Evolutionary conservation across 2,329 filamentous ascomycete species (phyloP).

Genomic region (Fusarium nurragi): DNA sequence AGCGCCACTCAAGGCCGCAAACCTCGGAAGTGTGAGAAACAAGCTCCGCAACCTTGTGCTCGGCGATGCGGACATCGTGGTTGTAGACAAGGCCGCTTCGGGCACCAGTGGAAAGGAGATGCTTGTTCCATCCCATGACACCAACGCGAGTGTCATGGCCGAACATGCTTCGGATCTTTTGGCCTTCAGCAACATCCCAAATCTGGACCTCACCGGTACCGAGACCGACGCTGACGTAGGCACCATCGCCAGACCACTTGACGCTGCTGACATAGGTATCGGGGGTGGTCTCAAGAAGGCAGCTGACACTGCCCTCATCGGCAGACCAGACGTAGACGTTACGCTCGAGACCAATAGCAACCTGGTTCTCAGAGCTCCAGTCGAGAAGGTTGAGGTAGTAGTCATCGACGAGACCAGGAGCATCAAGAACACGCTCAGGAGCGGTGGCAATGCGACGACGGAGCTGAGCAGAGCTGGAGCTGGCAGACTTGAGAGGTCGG

Average conservation of each 20-base stretch:
- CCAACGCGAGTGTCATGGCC: slow-evolving; percentile 96
- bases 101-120: slow-evolving; percentile 92
- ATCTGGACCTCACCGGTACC: slow-evolving; percentile 98
- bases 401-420: slow-evolving; percentile 94
- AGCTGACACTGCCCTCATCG: slow-evolving; percentile 88
- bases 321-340: slow-evolving; percentile 99
- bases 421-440: slow-evolving; percentile 94
- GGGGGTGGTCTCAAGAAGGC: slow-evolving; percentile 83
- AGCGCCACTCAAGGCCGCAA: slow-evolving; percentile 96
- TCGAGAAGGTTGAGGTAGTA: slow-evolving; percentile 99
- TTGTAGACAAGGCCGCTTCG: slow-evolving; percentile 96
- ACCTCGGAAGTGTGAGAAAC: slow-evolving; percentile 98
- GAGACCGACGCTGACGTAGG: slow-evolving; percentile 94
- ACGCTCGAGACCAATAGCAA: slow-evolving; percentile 95
- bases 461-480: slow-evolving; percentile 81
- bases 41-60: slow-evolving; percentile 98
- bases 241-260: slow-evolving; percentile 97
- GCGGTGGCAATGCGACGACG: slow-evolving; percentile 92
- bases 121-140: slow-evolving; percentile 99
- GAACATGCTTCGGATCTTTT: slow-evolving; percentile 98
- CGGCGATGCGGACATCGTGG: slow-evolving; percentile 95
- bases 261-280: slow-evolving; percentile 98
- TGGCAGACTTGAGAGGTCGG: slow-evolving; percentile 85
- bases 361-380: slow-evolving; percentile 98
- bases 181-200: slow-evolving; percentile 95